Percentiles rank a stretch among this genome's conserved stretches.
Evolutionary conservation across 495 filamentous ascomycete species (phyloP).

Genomic region (Aspergillus leporis): DNA sequence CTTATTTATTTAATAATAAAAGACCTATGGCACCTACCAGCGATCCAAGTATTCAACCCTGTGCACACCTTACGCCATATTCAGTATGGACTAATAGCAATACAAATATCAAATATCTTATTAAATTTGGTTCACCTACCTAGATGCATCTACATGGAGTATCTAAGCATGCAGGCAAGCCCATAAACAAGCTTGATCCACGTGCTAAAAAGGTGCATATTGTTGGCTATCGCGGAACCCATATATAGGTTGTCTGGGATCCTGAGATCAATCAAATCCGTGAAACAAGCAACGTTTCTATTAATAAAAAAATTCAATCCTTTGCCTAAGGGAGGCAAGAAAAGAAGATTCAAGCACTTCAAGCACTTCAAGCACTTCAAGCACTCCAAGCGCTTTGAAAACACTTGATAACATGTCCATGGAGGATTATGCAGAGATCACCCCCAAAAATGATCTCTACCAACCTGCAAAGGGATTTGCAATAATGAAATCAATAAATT

Average conservation of each 20-base stretch:
- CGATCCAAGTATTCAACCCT: not conserved
- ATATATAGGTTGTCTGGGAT: no score
- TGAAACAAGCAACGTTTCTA: no score
- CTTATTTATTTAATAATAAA: not conserved
- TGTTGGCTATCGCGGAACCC: no score
- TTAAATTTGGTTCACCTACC: constrained; percentile 4
- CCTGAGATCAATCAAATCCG: no score
- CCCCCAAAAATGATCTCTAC: not conserved
- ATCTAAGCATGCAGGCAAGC: constrained; percentile 3
- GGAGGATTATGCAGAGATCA: not conserved
- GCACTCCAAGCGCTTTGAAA: no score
- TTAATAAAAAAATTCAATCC: no score
- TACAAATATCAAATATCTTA: constrained; percentile 2
- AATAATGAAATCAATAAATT: not conserved
- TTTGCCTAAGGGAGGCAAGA: no score
- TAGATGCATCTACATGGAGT: constrained; percentile 1
- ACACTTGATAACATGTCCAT: no score
- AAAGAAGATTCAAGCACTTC: no score
- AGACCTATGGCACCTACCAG: not conserved
- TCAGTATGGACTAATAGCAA: constrained; percentile 2
- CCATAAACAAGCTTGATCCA: constrained; percentile 1
- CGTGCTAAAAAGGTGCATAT: constrained; percentile 1
- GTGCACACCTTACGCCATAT: not conserved
- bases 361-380: no score
- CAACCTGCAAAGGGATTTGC: not conserved